Evolutionary conservation across 2,329 filamentous ascomycete species (phyloP).

Genomic region (Scolecobasidium constrictum): DNA sequence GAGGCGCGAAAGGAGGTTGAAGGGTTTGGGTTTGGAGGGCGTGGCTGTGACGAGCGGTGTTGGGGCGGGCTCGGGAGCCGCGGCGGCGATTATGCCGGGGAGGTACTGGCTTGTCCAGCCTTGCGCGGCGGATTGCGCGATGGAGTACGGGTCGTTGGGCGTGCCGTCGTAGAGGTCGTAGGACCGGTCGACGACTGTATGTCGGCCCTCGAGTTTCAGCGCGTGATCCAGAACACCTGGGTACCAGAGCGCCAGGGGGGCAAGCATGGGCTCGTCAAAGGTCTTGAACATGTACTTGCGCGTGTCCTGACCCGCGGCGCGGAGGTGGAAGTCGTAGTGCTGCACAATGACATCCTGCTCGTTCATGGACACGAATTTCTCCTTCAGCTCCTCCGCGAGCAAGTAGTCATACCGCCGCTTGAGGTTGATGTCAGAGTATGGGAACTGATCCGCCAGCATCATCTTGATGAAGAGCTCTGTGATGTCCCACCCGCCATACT

Average conservation of each 20-base stretch:
- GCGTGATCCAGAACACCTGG: conserved; percentile 77
- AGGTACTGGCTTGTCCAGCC: conserved; percentile 35
- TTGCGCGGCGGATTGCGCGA: conserved; percentile 64
- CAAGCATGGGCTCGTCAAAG: conserved; percentile 92
- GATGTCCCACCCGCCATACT: conserved; percentile 85
- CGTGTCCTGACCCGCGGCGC: conserved; percentile 78
- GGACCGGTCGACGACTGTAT: conserved; percentile 74
- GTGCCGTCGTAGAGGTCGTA: conserved; percentile 90
- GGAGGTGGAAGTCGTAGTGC: conserved; percentile 79
- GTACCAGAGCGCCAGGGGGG: conserved; percentile 82
- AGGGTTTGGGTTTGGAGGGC: conserved; percentile 44
- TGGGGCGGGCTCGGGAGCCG: conserved; percentile 28
- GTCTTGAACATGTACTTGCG: conserved; percentile 93
- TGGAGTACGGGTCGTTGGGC: conserved; percentile 80
- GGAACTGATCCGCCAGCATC: conserved; percentile 94
- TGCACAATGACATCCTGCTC: conserved; percentile 85
- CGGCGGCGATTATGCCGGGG: conserved; percentile 12
- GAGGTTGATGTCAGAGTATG: conserved; percentile 90
- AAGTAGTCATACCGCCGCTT: conserved; percentile 83
- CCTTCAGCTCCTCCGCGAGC: conserved; percentile 90
- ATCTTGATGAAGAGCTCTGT: conserved; percentile 94
- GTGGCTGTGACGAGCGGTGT: conserved; percentile 46
- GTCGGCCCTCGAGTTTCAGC: conserved; percentile 65
- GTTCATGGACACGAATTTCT: conserved; percentile 82
- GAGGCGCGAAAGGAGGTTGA: conserved; percentile 58